phyloP scores from a whole-genome alignment of 139 green algal genomes.

The Ulvella scutata region DNA sequence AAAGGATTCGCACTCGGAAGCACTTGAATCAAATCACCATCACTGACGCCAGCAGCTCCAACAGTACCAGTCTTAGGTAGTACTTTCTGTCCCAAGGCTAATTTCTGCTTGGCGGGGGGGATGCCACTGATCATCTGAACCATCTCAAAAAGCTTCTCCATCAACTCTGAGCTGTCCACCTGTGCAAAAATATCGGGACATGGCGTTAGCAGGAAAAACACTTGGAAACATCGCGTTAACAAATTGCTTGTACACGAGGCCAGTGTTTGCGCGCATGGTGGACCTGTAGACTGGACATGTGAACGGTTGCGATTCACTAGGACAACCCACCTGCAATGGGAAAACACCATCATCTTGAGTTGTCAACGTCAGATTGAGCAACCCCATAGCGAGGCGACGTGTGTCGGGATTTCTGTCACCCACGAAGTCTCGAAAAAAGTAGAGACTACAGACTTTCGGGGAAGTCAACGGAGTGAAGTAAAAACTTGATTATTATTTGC shows the following conservation, averaged over 20 bases:
- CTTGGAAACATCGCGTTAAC: too few species aligned
- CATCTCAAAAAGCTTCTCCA: constrained; percentile 57
- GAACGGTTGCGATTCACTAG: too few species aligned
- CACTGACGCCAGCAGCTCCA: constrained; percentile 16
- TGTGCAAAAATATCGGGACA: constrained; percentile 12
- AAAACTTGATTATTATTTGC: too few species aligned
- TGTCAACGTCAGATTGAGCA: neutral
- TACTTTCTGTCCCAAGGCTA: constrained; percentile 22
- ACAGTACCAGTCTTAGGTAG: constrained; percentile 14
- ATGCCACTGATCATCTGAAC: constrained; percentile 59
- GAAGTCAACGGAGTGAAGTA: too few species aligned
- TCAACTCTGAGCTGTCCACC: constrained; percentile 31
- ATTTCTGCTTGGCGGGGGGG: constrained; percentile 23
- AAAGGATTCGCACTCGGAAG: constrained; percentile 4
- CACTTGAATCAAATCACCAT: constrained; percentile 49
- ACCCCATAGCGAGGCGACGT: too few species aligned
- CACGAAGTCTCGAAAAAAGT: too few species aligned
- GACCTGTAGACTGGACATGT: too few species aligned
- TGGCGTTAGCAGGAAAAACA: too few species aligned
- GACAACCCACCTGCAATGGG: neutral
- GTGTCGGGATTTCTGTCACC: too few species aligned
- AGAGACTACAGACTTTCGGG: too few species aligned
- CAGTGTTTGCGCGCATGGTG: too few species aligned
- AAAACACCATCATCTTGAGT: neutral
- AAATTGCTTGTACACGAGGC: too few species aligned